These are phyloP conservation scores for Telfairia occidentalis DNA, from an alignment of 331 rosid species.

Conservation along the genomic window DNA sequence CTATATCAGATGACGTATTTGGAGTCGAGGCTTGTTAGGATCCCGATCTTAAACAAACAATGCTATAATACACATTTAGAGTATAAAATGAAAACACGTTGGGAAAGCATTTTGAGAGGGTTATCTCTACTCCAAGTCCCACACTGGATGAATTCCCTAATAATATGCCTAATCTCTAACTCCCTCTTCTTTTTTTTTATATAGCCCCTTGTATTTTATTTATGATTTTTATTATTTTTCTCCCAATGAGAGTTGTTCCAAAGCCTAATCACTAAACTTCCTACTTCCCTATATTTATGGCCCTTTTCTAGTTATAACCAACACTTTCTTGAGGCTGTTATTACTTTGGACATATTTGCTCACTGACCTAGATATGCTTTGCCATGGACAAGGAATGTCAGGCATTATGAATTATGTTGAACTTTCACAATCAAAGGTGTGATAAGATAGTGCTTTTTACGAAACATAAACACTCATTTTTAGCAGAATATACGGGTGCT, in stretches of 20 bases:
- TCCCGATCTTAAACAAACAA: background rate
- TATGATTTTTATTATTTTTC: too few species aligned
- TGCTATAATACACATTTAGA: background rate
- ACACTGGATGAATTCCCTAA: background rate
- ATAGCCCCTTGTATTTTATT: too few species aligned
- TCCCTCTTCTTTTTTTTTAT: too few species aligned
- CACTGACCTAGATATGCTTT: background rate
- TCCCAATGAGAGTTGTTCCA: too few species aligned
- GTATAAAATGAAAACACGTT: background rate
- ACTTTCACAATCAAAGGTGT: background rate
- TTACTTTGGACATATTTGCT: background rate
- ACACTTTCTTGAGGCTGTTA: constrained; percentile 2
- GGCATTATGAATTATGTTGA: background rate
- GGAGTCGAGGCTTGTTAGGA: background rate
- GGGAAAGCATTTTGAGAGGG: background rate
- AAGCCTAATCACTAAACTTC: background rate
- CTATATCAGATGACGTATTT: background rate
- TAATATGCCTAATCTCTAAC: background rate
- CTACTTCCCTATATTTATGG: background rate
- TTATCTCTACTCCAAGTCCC: background rate
- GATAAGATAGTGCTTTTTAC: background rate
- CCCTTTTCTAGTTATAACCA: too few species aligned
- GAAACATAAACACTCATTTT: background rate
- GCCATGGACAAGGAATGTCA: background rate
- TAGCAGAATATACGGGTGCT: background rate